Percentiles rank a stretch among this genome's conserved stretches.
Evolutionary conservation across 1,284 basidiomycete genomes (phyloP).

Genomic region (Puccinia triticina): DNA sequence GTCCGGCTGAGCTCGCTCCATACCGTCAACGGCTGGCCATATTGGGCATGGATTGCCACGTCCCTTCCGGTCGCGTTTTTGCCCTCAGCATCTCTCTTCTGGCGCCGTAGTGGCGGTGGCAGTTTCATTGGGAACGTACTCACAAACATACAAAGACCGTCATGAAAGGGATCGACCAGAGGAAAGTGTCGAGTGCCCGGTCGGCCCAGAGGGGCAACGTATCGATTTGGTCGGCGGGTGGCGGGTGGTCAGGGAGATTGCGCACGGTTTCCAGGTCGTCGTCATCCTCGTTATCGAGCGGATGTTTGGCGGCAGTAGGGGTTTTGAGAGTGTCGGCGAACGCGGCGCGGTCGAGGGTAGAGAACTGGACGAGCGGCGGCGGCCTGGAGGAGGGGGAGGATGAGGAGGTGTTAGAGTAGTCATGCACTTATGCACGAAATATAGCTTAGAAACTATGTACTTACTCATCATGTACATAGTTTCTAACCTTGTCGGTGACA

Average conservation of each 20-base stretch:
- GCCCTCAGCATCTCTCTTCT: background rate
- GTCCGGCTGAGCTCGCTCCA: slow-evolving; percentile 25
- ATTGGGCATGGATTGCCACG: slow-evolving; percentile 50
- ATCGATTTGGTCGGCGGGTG: background rate
- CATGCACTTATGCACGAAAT: no score
- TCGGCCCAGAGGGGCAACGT: slow-evolving; percentile 47
- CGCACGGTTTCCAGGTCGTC: background rate
- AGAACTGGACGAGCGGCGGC: slow-evolving; percentile 38
- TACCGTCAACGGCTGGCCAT: slow-evolving; percentile 42
- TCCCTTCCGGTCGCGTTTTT: background rate
- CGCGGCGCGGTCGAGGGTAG: background rate
- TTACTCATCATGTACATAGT: no score
- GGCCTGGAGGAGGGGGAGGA: no score
- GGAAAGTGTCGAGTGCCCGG: slow-evolving; percentile 36
- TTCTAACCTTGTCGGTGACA: no score
- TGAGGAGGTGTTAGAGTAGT: no score
- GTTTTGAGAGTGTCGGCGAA: background rate
- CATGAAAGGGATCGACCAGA: slow-evolving; percentile 45
- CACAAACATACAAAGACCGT: slow-evolving; percentile 50
- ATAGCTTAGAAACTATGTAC: no score
- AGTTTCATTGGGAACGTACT: background rate
- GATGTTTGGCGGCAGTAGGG: no score
- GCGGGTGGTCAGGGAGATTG: no score
- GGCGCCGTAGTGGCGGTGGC: no score
- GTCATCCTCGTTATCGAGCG: no score